Evolutionary conservation across 768 basidiomycete species (phyloP), one percentile per base, ranked within the genome.

Genomic region (Termitomyces bulborhizus): DNA sequence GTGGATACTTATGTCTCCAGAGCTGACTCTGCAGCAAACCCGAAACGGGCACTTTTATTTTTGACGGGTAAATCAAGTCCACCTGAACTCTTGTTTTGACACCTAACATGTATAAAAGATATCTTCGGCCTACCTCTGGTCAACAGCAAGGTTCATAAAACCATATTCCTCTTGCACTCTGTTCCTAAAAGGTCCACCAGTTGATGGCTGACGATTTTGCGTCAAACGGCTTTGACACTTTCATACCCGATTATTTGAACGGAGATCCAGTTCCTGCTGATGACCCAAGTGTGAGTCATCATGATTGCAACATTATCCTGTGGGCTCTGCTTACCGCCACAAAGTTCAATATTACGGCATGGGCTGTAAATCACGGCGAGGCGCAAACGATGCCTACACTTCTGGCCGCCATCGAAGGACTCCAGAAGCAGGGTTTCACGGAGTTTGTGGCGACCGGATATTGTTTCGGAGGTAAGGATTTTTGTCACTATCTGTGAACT

Each of bases 381-480:
- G 66, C 61, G 13, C 62, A 64, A 42, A 71, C 70, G 0, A 66
- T 67, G 16, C 68, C 71, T 0, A 51, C 60, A 1, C 58, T 75
- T 40, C 68, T 73, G 57, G 65, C 64, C 12, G 64, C 72, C 36
- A 63, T 73, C 37, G 61, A 50, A 8, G 67, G 62, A 1, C 68
- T 78, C 49, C 71, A 71, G 51, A 64, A 60, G 6, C 44, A 70
- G 31, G 76, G 75, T 11, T 64, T 75, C 34, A 66, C 59, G 18
- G 59, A 66, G 44, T 68, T 75, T 37, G 71, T 63, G 0, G 64
- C 70, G 3, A 68, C 71, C 1, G 72, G 72, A 3, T 74, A 71
- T 63, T 75, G 73, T 56, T 68, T 72, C 40, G 68, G 70, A 6
- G 68, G 66, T 60, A 42, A 56, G 43, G 26, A 39, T 36, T 6